Conservation (phyloP, 2,329 filamentous ascomycete genomes). For the Gremmenia infestans region DNA sequence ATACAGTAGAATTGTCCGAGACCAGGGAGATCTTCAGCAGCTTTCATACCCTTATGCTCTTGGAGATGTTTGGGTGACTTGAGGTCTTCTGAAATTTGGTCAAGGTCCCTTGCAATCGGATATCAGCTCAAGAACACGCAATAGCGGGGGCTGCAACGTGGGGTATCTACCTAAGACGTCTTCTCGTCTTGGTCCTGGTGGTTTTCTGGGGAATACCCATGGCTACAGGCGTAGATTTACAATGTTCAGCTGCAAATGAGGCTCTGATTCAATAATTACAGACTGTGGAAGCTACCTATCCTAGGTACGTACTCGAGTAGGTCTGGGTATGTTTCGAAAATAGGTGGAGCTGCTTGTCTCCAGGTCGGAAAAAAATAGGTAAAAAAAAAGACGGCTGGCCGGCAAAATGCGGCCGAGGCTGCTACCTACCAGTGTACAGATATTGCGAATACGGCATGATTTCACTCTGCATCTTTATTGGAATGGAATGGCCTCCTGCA, state of each 20-base stretch:
- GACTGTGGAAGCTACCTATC: neutral
- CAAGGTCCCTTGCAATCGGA: slow-evolving; percentile 64
- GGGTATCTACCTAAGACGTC: slow-evolving; percentile 55
- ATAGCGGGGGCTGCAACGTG: neutral
- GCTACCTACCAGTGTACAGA: neutral
- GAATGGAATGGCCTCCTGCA: too few relatives aligned
- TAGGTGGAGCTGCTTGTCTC: slow-evolving; percentile 4
- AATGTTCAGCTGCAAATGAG: neutral
- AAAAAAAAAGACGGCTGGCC: neutral
- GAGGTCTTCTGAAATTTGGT: slow-evolving; percentile 85
- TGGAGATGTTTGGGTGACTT: slow-evolving; percentile 72
- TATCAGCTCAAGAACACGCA: neutral
- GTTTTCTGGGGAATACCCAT: slow-evolving; percentile 64
- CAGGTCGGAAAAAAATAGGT: slow-evolving; percentile 5
- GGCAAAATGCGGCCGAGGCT: slow-evolving; percentile 8
- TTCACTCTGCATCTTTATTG: too few relatives aligned
- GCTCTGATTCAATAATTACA: neutral
- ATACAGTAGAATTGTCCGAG: slow-evolving; percentile 83
- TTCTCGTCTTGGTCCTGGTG: slow-evolving; percentile 69
- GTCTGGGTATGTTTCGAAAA: neutral
- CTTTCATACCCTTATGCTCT: slow-evolving; percentile 73
- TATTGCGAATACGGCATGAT: neutral
- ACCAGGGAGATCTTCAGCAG: slow-evolving; percentile 79
- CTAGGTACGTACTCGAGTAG: neutral
- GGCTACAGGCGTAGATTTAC: neutral